Conservation (phyloP, 345 rosid species). For the Populus tremula region DNA sequence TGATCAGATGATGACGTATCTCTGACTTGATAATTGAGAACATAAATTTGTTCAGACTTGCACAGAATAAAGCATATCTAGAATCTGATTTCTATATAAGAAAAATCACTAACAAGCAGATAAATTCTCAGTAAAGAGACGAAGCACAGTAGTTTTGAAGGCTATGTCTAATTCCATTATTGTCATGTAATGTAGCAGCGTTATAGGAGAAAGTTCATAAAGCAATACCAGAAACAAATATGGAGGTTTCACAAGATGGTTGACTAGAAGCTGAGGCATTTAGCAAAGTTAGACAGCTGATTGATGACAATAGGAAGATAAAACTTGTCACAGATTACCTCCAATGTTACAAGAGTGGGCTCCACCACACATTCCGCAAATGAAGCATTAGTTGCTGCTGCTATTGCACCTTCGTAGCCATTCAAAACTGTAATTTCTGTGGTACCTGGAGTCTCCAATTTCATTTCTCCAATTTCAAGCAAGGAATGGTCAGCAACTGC, state of each 20-base stretch:
- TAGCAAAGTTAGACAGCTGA: background rate
- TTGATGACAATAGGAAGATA: too few relatives aligned
- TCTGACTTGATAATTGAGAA: too few relatives aligned
- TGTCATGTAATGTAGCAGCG: background rate
- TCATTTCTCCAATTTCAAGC: constrained; percentile 42
- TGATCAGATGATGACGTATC: too few relatives aligned
- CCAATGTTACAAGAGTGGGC: constrained; percentile 94
- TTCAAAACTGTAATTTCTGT: constrained; percentile 43
- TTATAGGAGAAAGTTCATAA: background rate
- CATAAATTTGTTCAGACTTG: too few relatives aligned
- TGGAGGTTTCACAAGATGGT: background rate
- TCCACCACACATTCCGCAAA: constrained; percentile 78
- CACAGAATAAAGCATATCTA: too few relatives aligned
- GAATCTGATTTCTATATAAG: too few relatives aligned
- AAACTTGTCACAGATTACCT: constrained; percentile 45
- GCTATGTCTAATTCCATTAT: background rate
- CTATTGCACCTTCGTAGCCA: constrained; percentile 45
- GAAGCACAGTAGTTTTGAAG: background rate
- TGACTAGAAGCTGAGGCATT: background rate
- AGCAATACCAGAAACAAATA: background rate
- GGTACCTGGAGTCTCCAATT: constrained; percentile 45
- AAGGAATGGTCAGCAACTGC: constrained; percentile 40
- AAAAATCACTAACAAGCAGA: background rate
- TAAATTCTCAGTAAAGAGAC: background rate
- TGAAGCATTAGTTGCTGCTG: constrained; percentile 59